phyloP scores from a whole-genome alignment of 371 early-diverging fungal genomes.

The Zopfochytrium polystomum region DNA sequence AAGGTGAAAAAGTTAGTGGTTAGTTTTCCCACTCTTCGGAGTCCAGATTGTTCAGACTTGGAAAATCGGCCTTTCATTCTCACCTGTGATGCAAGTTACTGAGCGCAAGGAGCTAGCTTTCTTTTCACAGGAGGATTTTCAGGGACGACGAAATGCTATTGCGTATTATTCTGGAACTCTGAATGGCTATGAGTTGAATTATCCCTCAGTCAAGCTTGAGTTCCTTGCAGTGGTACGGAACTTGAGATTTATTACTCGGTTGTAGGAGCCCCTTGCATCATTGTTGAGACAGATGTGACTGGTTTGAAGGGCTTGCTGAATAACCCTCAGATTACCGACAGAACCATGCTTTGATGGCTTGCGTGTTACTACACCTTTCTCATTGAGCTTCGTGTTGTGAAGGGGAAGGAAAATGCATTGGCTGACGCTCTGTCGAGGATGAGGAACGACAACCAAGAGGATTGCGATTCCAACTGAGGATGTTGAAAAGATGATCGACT shows the following conservation, averaged over 20 bases:
- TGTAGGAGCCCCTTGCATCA: not conserved
- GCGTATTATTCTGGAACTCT: slow-evolving; percentile 6
- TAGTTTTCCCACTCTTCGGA: not conserved
- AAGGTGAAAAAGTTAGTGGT: slow-evolving; percentile 1
- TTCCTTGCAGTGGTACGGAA: slow-evolving; percentile 2
- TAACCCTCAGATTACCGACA: slow-evolving; percentile 7
- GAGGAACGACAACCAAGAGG: too few species aligned
- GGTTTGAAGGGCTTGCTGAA: slow-evolving; percentile 10
- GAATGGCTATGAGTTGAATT: too few species aligned
- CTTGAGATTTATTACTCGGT: too few species aligned
- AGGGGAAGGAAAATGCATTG: not conserved
- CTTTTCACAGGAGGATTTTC: slow-evolving; percentile 3
- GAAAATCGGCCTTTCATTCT: slow-evolving; percentile 10
- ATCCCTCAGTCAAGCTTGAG: slow-evolving; percentile 13
- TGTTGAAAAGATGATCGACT: too few species aligned
- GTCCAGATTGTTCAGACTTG: not conserved
- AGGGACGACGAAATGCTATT: not conserved
- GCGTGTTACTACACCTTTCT: not conserved
- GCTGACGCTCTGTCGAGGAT: slow-evolving; percentile 7
- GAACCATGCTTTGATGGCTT: slow-evolving; percentile 12
- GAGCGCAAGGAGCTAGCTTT: slow-evolving; percentile 4
- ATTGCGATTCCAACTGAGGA: too few species aligned
- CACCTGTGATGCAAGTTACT: slow-evolving; percentile 8
- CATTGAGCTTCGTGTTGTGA: not conserved
- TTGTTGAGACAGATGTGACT: slow-evolving; percentile 10